These are phyloP conservation scores for Starmerella roubikii DNA, from an alignment of 805 yeast species.

Conservation along the genomic window DNA sequence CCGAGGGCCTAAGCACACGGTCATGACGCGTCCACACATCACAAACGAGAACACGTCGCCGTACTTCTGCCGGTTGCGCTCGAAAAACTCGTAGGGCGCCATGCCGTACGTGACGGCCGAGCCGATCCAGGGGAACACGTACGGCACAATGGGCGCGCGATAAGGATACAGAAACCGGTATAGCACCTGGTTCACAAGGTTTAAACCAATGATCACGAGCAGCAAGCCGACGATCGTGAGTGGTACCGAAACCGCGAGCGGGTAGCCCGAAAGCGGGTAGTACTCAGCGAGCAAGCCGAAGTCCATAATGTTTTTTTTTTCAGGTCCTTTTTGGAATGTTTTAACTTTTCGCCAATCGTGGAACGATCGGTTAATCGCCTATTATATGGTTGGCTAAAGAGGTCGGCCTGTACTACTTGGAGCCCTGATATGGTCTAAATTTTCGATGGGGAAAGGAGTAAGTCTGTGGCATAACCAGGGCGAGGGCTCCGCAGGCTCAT, in stretches of 20 bases:
- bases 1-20: conserved; percentile 91
- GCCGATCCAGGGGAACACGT: conserved; percentile 94
- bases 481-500: too few species aligned
- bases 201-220: conserved; percentile 19
- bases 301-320: too few species aligned
- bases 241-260: conserved; percentile 18
- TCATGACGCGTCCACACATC: conserved; percentile 80
- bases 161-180: conserved; percentile 32
- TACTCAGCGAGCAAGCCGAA: neutral
- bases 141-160: conserved; percentile 78
- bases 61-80: conserved; percentile 58
- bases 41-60: conserved; percentile 92
- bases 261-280: conserved; percentile 1
- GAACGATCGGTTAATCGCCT: too few species aligned
- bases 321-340: too few species aligned
- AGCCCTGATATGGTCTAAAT: too few species aligned
- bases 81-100: conserved; percentile 86
- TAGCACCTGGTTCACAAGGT: conserved; percentile 26
- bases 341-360: too few species aligned
- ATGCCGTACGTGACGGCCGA: conserved; percentile 80
- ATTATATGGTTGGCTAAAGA: too few species aligned
- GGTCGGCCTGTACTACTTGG: too few species aligned
- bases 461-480: too few species aligned
- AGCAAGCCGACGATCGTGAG: conserved; percentile 12
- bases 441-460: too few species aligned